A percentile compares a stretch with the other conserved stretches of the same genome.
phyloP scores from a whole-genome alignment of 345 rosid species.

The Eucalyptus viminalis region DNA sequence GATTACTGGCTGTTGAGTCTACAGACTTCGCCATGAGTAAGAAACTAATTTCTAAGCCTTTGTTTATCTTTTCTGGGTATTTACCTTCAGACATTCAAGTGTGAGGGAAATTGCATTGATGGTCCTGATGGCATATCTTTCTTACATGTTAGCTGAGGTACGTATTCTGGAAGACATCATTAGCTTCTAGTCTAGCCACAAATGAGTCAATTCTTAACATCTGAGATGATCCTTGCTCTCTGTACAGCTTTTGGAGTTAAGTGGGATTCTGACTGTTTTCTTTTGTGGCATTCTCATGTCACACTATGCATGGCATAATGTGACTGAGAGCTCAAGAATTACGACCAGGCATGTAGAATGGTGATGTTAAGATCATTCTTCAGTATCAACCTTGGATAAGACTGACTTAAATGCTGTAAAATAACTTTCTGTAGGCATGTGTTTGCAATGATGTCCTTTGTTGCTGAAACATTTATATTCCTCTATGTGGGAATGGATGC shows the following conservation, averaged over 20 bases:
- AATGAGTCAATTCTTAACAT: not conserved
- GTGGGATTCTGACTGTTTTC: conserved; percentile 93
- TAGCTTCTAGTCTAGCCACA: not conserved
- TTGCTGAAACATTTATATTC: conserved; percentile 87
- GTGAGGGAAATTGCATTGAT: conserved; percentile 61
- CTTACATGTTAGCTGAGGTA: conserved; percentile 89
- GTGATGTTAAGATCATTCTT: not conserved
- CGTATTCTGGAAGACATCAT: not conserved
- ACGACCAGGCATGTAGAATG: conserved; percentile 47
- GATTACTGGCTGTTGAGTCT: not conserved
- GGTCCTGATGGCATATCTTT: conserved; percentile 84
- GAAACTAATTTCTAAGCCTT: not conserved
- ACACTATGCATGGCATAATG: conserved; percentile 74
- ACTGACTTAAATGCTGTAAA: not conserved
- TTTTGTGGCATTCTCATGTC: conserved; percentile 82
- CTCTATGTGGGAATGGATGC: conserved; percentile 95
- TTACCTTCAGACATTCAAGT: conserved; percentile 55
- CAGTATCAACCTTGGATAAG: not conserved
- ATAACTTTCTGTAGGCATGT: conserved; percentile 38
- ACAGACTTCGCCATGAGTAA: not conserved
- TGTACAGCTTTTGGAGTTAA: conserved; percentile 65
- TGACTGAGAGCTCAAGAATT: conserved; percentile 66
- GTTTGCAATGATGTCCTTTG: conserved; percentile 80
- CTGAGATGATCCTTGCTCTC: not conserved
- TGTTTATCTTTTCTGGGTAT: not conserved